Conservation (phyloP, 306 rosid genomes). For the Quercus engelmannii region DNA sequence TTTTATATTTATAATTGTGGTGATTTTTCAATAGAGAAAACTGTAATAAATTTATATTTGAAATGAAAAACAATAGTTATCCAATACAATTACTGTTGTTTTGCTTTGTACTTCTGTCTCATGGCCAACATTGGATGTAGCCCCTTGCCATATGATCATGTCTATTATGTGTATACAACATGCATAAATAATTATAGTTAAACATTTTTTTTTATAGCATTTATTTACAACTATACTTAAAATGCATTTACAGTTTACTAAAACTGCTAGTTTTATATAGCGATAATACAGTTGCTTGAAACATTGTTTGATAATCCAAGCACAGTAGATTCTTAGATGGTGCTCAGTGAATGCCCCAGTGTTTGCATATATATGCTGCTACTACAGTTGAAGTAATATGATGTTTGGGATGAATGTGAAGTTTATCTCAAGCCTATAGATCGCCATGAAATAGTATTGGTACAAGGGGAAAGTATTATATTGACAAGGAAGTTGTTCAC, state of each 20-base stretch:
- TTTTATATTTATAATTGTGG: background rate
- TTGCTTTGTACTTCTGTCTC: background rate
- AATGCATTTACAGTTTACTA: background rate
- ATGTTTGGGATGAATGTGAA: background rate
- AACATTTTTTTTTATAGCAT: background rate
- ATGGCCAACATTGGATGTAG: background rate
- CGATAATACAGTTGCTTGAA: background rate
- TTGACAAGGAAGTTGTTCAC: background rate
- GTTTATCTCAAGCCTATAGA: background rate
- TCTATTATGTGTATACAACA: background rate
- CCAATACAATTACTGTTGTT: background rate
- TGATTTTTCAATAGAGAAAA: background rate
- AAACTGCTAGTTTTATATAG: background rate
- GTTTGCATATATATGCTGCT: background rate
- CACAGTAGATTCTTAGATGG: background rate
- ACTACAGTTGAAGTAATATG: background rate
- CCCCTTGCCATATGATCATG: background rate
- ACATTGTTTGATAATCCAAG: background rate
- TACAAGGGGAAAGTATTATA: background rate
- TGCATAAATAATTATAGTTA: background rate
- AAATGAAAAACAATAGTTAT: background rate
- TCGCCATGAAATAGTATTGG: background rate
- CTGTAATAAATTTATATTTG: background rate
- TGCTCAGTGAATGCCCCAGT: constrained; percentile 7
- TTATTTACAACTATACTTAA: background rate